Evolutionary conservation across 345 rosid species (phyloP).

Genomic region (Microthlaspi erraticum): DNA sequence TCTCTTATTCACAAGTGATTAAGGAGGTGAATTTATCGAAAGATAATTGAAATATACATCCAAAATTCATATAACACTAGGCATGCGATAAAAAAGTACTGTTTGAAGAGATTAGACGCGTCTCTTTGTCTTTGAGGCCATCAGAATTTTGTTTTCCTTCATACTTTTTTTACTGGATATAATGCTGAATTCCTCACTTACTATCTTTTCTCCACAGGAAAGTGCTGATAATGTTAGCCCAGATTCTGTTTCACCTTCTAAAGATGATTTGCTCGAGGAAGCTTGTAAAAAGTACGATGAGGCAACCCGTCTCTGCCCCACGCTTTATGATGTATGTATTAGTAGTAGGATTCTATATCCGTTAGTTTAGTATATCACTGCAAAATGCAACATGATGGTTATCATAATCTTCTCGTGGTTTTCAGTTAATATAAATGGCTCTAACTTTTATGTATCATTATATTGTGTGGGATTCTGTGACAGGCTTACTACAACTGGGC

Average conservation of each 20-base stretch:
- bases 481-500: constrained; percentile 99
- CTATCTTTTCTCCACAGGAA: constrained; percentile 64
- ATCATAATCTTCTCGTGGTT: not conserved
- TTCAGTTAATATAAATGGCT: constrained; percentile 4
- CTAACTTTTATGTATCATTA: constrained; percentile 18
- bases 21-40: not conserved
- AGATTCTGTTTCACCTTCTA: constrained; percentile 92
- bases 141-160: not conserved
- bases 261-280: constrained; percentile 95
- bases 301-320: constrained; percentile 89
- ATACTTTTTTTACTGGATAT: constrained; percentile 5
- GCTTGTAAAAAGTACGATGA: constrained; percentile 97
- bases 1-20: constrained; percentile 11
- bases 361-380: constrained; percentile 11
- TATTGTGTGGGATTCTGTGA: constrained; percentile 39
- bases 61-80: not conserved
- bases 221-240: constrained; percentile 93
- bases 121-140: constrained; percentile 1
- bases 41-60: constrained; percentile 8
- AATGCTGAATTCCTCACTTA: constrained; percentile 3
- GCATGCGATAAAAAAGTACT: not conserved
- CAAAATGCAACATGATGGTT: not conserved
- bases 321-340: constrained; percentile 88
- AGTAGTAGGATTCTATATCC: not conserved
- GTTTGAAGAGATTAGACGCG: not conserved